A percentile compares a stretch with the other conserved stretches of the same genome.
These are phyloP conservation scores for Cornus kousa DNA, from an alignment of 148 eudicot species.

Conservation along the genomic window DNA sequence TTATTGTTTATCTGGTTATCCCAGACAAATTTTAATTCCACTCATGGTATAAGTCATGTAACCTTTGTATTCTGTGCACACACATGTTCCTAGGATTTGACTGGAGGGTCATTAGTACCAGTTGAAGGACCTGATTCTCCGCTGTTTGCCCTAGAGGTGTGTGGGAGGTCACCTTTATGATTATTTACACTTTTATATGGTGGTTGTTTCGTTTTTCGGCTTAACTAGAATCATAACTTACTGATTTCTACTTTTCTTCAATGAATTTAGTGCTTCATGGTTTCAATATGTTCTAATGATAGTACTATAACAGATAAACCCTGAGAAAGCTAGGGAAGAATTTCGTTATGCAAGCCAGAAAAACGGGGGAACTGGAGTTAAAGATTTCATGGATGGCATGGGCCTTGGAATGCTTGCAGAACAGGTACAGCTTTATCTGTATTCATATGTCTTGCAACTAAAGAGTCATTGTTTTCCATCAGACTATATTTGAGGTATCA, in stretches of 20 bases:
- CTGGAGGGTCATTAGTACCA: conserved; percentile 83
- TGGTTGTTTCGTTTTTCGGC: neutral
- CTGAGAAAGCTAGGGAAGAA: conserved; percentile 90
- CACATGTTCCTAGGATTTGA: conserved; percentile 62
- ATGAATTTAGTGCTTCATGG: neutral
- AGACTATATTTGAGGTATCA: neutral
- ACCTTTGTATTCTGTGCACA: conserved; percentile 6
- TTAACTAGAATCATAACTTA: neutral
- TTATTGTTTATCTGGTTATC: neutral
- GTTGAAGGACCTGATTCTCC: conserved; percentile 85
- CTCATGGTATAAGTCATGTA: neutral
- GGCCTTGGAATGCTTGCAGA: conserved; percentile 89
- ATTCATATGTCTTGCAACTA: neutral
- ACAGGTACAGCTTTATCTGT: conserved; percentile 48
- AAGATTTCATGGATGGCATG: conserved; percentile 98
- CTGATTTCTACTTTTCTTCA: neutral
- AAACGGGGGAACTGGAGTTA: conserved; percentile 77
- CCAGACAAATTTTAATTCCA: neutral
- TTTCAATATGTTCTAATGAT: conserved; percentile 24
- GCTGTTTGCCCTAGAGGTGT: conserved; percentile 91
- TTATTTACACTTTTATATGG: neutral
- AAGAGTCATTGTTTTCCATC: neutral
- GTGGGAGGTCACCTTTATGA: neutral
- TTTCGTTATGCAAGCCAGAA: conserved; percentile 64
- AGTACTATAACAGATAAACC: conserved; percentile 67